A percentile compares a stretch with the other conserved stretches of the same genome.
These are phyloP conservation scores for Hypoxylon sp. DNA, from an alignment of 2,329 filamentous ascomycete species.

Conservation along the genomic window DNA sequence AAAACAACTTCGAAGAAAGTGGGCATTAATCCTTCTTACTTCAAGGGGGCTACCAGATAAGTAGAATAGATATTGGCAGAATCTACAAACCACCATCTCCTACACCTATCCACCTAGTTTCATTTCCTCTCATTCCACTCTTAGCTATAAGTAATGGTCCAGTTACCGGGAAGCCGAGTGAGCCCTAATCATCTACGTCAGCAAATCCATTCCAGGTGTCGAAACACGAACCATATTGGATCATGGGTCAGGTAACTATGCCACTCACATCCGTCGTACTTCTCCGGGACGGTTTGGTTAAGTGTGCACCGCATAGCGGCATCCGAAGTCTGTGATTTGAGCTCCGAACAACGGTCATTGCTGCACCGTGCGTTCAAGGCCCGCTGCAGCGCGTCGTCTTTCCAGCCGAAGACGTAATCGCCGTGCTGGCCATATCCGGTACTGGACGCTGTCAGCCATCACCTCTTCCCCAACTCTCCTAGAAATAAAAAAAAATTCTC, in stretches of 20 bases:
- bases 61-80: no score
- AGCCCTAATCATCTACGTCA: slow-evolving; percentile 34
- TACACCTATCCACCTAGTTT: neutral
- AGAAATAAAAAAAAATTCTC: slow-evolving; percentile 5
- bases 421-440: slow-evolving; percentile 55
- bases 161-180: slow-evolving; percentile 37
- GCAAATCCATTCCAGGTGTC: slow-evolving; percentile 3
- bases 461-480: neutral
- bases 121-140: neutral
- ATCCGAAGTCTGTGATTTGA: slow-evolving; percentile 43
- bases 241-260: neutral
- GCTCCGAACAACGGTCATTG: slow-evolving; percentile 43
- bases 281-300: slow-evolving; percentile 39
- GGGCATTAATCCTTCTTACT: neutral
- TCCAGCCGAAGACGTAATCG: slow-evolving; percentile 57
- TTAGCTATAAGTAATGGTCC: slow-evolving; percentile 39
- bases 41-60: no score
- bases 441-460: slow-evolving; percentile 15
- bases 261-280: slow-evolving; percentile 43
- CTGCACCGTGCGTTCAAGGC: slow-evolving; percentile 51
- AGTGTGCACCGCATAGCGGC: slow-evolving; percentile 42
- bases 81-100: no score
- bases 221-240: neutral
- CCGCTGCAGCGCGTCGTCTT: slow-evolving; percentile 55
- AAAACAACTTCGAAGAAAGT: neutral